phyloP scores from a whole-genome alignment of 2,329 filamentous ascomycete species.

The Atkinsonella texensis region DNA sequence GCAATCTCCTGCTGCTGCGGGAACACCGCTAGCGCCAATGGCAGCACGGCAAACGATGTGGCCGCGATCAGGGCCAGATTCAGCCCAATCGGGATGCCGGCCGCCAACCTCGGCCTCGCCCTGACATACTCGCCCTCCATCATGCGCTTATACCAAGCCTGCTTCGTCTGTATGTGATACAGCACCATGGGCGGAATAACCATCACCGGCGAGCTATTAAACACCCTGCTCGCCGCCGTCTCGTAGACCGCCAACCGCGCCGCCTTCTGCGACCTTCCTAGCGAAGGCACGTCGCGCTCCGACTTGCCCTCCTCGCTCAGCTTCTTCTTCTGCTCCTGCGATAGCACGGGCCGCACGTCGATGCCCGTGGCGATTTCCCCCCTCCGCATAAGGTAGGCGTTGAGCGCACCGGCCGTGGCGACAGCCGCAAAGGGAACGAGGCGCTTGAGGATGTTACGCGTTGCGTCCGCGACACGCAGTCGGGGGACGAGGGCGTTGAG shows the following conservation, averaged over 20 bases:
- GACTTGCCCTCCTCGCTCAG: constrained; percentile 44
- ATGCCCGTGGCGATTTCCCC: constrained; percentile 92
- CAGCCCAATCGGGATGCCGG: constrained; percentile 52
- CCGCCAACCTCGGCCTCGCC: constrained; percentile 53
- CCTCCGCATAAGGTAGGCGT: constrained; percentile 94
- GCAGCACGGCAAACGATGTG: constrained; percentile 80
- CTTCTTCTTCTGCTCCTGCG: constrained; percentile 52
- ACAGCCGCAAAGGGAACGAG: constrained; percentile 95
- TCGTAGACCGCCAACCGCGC: constrained; percentile 84
- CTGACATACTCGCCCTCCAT: constrained; percentile 66
- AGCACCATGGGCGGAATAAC: constrained; percentile 81
- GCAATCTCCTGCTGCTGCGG: constrained; percentile 78
- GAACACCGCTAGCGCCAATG: constrained; percentile 81
- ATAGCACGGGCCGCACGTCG: constrained; percentile 76
- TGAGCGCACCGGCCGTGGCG: constrained; percentile 78
- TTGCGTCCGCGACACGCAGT: constrained; percentile 65
- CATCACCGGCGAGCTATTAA: constrained; percentile 97
- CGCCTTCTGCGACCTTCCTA: constrained; percentile 81
- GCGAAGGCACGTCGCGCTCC: constrained; percentile 52
- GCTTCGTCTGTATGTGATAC: constrained; percentile 58
- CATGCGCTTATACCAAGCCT: constrained; percentile 26
- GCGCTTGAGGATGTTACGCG: constrained; percentile 66
- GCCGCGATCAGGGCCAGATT: constrained; percentile 80
- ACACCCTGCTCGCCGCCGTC: constrained; percentile 79
- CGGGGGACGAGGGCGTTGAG: constrained; percentile 84